phyloP scores from a whole-genome alignment of 805 yeast species.

The Peterozyma xylosa region DNA sequence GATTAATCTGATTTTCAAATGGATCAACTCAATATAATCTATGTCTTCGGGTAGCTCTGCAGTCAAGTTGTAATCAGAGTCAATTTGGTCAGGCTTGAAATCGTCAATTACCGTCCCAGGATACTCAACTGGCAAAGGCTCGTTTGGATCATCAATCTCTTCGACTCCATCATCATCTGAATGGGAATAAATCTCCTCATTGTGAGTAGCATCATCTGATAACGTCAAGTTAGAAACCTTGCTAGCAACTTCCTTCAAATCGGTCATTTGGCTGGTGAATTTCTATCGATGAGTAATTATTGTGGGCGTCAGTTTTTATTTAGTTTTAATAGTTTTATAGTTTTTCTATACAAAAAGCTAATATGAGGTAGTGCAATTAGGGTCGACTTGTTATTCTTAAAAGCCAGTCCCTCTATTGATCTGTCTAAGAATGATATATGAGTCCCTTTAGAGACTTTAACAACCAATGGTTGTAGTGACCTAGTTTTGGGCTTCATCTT shows the following conservation, averaged over 20 bases:
- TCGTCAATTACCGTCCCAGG: conserved; percentile 27
- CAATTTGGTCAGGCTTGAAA: conserved; percentile 43
- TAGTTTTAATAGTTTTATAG: background rate
- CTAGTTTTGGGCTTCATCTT: background rate
- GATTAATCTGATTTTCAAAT: conserved; percentile 57
- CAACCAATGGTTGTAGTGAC: background rate
- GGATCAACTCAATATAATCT: conserved; percentile 57
- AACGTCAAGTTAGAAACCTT: conserved; percentile 7
- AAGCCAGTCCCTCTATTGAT: too few species aligned
- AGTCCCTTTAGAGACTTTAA: background rate
- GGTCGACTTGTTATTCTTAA: too few species aligned
- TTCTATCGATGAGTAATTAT: conserved; percentile 9
- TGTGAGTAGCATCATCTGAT: background rate
- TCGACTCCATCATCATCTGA: conserved; percentile 12
- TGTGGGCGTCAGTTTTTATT: conserved; percentile 8
- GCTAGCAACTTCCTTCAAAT: conserved; percentile 18
- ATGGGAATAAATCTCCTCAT: conserved; percentile 10
- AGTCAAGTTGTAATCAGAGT: conserved; percentile 64
- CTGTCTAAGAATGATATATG: background rate
- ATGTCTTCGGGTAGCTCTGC: conserved; percentile 48
- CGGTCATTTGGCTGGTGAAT: conserved; percentile 6
- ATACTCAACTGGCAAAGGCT: background rate
- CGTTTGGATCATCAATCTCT: conserved; percentile 1
- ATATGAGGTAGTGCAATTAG: too few species aligned
- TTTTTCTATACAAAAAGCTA: background rate